Conservation (phyloP, 1,284 basidiomycete genomes). For the Porogramme epimiltina region DNA sequence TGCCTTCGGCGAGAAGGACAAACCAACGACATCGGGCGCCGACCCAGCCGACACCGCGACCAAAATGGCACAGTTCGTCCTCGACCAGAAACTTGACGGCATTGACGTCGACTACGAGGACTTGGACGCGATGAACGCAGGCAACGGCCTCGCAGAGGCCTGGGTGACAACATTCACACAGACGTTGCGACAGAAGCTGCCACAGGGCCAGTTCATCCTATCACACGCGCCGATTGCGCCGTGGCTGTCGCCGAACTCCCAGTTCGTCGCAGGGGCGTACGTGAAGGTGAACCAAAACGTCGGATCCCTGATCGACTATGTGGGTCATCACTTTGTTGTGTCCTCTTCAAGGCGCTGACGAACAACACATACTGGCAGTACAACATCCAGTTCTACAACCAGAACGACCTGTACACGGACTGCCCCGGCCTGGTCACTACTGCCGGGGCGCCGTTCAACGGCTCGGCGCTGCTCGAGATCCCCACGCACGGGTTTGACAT, state of each 20-base stretch:
- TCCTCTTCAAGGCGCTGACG: neutral
- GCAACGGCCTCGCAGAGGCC: conserved; percentile 35
- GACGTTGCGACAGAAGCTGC: conserved; percentile 34
- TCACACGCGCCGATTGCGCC: conserved; percentile 33
- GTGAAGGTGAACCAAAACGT: conserved; percentile 54
- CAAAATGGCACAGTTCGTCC: conserved; percentile 43
- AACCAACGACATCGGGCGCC: conserved; percentile 45
- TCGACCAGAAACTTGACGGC: conserved; percentile 45
- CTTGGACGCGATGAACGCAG: conserved; percentile 40
- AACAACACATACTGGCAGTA: conserved; percentile 32
- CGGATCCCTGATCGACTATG: conserved; percentile 45
- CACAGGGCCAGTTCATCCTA: conserved; percentile 36
- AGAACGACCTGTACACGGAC: conserved; percentile 42
- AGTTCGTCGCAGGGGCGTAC: conserved; percentile 62
- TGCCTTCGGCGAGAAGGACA: conserved; percentile 52
- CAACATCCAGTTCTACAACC: conserved; percentile 63
- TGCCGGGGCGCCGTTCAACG: conserved; percentile 15
- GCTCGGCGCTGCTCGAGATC: conserved; percentile 58
- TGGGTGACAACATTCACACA: conserved; percentile 48
- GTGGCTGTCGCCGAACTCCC: conserved; percentile 24
- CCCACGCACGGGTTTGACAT: conserved; percentile 51
- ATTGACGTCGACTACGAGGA: conserved; percentile 63
- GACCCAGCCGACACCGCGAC: conserved; percentile 44
- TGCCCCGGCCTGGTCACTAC: conserved; percentile 53
- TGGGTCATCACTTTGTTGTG: conserved; percentile 12